Conservation (phyloP, 2,329 filamentous ascomycete genomes). For the Coleophoma cylindrospora region DNA sequence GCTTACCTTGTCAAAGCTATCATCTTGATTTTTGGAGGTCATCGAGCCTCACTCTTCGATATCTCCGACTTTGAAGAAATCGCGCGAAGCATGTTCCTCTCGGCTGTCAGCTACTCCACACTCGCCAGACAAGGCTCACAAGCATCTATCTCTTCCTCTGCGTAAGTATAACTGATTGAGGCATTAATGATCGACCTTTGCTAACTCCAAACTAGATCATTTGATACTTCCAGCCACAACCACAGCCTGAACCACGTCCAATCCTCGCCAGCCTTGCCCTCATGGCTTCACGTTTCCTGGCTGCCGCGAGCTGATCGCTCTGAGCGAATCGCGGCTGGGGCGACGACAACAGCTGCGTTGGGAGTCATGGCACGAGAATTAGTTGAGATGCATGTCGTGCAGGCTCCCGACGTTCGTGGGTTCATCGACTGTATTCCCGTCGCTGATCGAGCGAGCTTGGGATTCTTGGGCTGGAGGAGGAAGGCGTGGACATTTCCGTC, state of each 20-base stretch:
- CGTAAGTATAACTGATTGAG: neutral
- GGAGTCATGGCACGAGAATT: constrained; percentile 22
- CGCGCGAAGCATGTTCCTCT: neutral
- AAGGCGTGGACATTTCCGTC: constrained; percentile 29
- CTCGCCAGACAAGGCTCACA: neutral
- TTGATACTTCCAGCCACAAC: constrained; percentile 18
- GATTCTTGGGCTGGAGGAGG: constrained; percentile 20
- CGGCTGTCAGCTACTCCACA: neutral
- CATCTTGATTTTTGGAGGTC: too few species aligned
- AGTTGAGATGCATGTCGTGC: constrained; percentile 25
- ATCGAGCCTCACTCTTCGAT: too few species aligned
- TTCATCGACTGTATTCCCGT: constrained; percentile 23
- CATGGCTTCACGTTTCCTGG: constrained; percentile 20
- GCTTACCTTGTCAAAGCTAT: too few species aligned
- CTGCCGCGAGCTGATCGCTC: constrained; percentile 15
- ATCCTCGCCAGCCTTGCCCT: constrained; percentile 8
- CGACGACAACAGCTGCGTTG: constrained; percentile 15
- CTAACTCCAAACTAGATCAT: constrained; percentile 9
- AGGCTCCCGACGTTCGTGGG: constrained; percentile 20
- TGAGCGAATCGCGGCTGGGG: constrained; percentile 25
- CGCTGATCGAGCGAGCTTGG: constrained; percentile 9
- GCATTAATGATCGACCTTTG: neutral
- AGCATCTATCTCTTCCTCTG: neutral
- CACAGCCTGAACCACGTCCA: constrained; percentile 13
- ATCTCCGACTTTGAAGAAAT: too few species aligned